Conservation (phyloP, 306 rosid species). For the Mimosa pudica region DNA sequence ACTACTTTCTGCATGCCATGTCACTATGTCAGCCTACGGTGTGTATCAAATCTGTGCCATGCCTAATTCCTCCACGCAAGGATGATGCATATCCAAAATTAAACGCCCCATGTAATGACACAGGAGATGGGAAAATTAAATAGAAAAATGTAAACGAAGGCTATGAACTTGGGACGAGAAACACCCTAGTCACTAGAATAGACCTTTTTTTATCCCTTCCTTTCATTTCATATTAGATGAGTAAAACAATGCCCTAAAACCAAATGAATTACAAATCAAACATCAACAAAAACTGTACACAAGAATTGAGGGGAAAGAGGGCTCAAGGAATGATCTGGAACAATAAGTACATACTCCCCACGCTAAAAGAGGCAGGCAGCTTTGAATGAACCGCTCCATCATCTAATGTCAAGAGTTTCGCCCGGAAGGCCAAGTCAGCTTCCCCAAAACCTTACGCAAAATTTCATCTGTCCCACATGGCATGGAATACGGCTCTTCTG, state of each 20-base stretch:
- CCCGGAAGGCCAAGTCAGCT: constrained; percentile 38
- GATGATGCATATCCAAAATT: constrained; percentile 20
- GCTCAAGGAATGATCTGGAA: constrained; percentile 50
- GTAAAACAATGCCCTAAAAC: constrained; percentile 60
- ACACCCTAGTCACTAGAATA: constrained; percentile 23
- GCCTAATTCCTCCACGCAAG: constrained; percentile 3
- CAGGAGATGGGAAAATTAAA: neutral
- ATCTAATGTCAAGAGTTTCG: constrained; percentile 37
- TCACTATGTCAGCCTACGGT: neutral
- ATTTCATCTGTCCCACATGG: constrained; percentile 78
- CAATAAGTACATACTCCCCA: constrained; percentile 62
- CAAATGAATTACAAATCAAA: constrained; percentile 64
- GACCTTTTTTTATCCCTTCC: constrained; percentile 32
- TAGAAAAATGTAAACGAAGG: neutral
- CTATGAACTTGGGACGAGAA: constrained; percentile 14
- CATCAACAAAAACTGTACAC: constrained; percentile 72
- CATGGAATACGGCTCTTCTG: constrained; percentile 80
- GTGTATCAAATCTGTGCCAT: neutral
- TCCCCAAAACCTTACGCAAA: constrained; percentile 49
- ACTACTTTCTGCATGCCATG: neutral
- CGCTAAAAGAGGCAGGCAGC: constrained; percentile 66
- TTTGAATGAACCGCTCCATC: constrained; percentile 59
- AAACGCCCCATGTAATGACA: neutral
- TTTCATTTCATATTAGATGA: constrained; percentile 53
- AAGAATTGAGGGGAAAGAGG: constrained; percentile 57